Evolutionary conservation across 768 basidiomycete species (phyloP), one percentile per base, ranked within the genome.

Genomic region (Collybia sordida): DNA sequence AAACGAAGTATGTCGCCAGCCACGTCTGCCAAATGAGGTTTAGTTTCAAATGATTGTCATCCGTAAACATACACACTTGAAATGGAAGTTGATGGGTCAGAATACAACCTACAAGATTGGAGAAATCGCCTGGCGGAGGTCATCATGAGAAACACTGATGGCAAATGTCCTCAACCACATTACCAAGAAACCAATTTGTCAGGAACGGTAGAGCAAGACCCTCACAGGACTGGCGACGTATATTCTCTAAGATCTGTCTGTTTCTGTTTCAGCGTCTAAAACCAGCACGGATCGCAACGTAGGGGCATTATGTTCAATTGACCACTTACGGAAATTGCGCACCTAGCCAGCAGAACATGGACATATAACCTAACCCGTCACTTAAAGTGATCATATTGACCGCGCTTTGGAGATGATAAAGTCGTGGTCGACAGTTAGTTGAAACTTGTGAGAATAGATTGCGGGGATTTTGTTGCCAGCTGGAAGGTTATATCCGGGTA

Each of bases 71-170:
- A 47, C 80, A 59, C 66, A 92, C 93, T 71, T 98, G 96, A 67
- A 99, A 98, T 18, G 93, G 93, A 14, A 97, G 78, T 63, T 98
- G 97, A 59, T 88, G 80, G 2, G 97, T 98, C 47, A 99, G 74
- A 51, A 98, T 70, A 64, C 93, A 94, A 8, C 93, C 95, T 51
- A 98, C 66, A 24, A 98, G 78, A 67, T 98, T 98, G 17, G 94
- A 93, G 19, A 89, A 72, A 70, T 99, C 97, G 42, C 96, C 96
- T 90, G 64, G 9, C 44, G 28, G 40, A 41, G 41, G 19, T 11
- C 45, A 47, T 34, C 18, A 25, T 25, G 36, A 49, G 48, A 6
- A 31, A 15, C 46, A 52, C 24, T 40, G 34, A 37, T 23, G 6
- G 14, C 35, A 45, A 24, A 23, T n/a, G 24, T 52, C 42, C 43